Conservation (phyloP, 345 rosid genomes). For the Syzygium oleosum region DNA sequence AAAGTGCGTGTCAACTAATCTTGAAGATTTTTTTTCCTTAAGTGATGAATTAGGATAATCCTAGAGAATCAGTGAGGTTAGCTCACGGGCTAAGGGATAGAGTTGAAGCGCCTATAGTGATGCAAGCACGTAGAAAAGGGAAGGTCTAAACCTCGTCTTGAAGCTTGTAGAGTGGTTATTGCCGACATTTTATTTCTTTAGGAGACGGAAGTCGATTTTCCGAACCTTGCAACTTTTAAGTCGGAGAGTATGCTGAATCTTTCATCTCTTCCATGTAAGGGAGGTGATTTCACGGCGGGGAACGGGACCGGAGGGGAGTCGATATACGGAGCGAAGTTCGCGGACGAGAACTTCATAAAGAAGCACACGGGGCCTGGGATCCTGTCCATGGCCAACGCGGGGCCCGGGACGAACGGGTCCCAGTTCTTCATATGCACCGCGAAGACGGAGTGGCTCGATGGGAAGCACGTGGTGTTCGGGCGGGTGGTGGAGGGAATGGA, state of each 20-base stretch:
- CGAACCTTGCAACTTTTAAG: not conserved
- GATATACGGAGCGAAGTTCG: constrained; percentile 10
- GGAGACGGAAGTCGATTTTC: not conserved
- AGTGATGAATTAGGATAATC: not conserved
- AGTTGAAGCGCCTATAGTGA: not conserved
- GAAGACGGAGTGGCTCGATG: constrained; percentile 3
- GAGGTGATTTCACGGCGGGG: constrained; percentile 15
- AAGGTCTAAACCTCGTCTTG: too few relatives aligned
- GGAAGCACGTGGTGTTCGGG: constrained; percentile 16
- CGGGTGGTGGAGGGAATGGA: constrained; percentile 9
- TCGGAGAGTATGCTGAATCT: not conserved
- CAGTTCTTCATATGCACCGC: constrained; percentile 14
- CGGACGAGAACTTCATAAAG: constrained; percentile 10
- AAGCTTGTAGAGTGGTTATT: not conserved
- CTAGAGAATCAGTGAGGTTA: not conserved
- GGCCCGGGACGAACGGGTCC: constrained; percentile 9
- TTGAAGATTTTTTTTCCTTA: not conserved
- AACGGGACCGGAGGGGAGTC: constrained; percentile 17
- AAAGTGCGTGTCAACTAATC: not conserved
- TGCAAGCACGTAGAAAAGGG: not conserved
- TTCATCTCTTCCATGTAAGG: not conserved
- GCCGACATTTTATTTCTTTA: not conserved
- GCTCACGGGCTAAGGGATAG: not conserved
- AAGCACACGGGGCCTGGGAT: constrained; percentile 9
- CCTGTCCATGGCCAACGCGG: constrained; percentile 17